Evolutionary conservation across 2,329 filamentous ascomycete species (phyloP), one percentile per base, ranked within the genome.

Genomic region (Claviceps pazoutovae): DNA sequence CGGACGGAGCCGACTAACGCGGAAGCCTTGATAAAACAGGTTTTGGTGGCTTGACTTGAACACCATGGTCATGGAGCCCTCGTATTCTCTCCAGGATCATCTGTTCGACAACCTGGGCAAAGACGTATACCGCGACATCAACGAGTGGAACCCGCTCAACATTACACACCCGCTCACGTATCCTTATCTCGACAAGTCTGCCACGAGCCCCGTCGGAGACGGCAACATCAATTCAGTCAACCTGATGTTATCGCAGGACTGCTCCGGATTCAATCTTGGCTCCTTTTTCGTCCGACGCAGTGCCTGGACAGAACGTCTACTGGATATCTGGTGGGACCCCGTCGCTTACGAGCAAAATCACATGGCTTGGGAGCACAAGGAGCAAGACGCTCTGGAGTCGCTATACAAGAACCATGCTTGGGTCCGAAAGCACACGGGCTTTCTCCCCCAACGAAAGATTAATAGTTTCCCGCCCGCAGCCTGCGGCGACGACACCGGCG

Each of bases 31-130:
- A 39, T 30, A 23, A 50, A 50, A 95, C 64, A 95, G 90, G 90
- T 93, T 98, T 62, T 98, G 93, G 93, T 98, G 93, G 91, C 76
- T 98, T 53, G 93, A 98, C 67, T 79, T 97, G 41, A 95, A 95
- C 71, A 98, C 93, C 3, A 94, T 91, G 69, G 84, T 98, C 66
- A 98, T 98, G 93, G 93, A 98, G 65, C 88, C 89, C 3, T 83
- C 81, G 19, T 88, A 89, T 67, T 95, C 91, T 9, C 76, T 98
- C 19, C 90, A 97, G 65, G 75, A 78, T 44, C 91, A 98, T 67
- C 80, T 98, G 60, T 96, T 98, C 75, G 81, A 90, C 66, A 69
- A 86, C 55, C 77, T 98, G 47, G 73, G 76, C 49, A 73, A 79
- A 47, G 78, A 84, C 59, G 82, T 86, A 16, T 96, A 97, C 71